Base-by-base conservation (phyloP, 139 green algal genomes). In the Chloropicon primus region DNA sequence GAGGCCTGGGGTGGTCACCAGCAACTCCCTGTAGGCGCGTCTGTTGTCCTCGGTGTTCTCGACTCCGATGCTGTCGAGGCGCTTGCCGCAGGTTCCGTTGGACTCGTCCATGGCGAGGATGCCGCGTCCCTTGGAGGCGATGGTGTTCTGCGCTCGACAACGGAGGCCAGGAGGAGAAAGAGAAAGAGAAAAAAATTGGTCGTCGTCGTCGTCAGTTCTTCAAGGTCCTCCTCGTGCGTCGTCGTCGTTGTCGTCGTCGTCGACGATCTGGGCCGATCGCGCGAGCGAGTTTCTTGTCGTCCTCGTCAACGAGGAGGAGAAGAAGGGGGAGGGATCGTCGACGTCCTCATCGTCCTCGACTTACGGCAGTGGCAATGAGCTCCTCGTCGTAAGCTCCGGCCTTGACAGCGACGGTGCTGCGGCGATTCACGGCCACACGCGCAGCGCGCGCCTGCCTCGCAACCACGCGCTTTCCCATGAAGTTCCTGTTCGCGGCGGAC, bases 31-130 rank as follows among this genome's bases (percentile, higher is more conserved):
- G 87, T 89, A 96, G 28, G 82, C 86, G 21, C 90, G 80, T 74
- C 96, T 90, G 93, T 98, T 98, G 77, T 93, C 90, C 91, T 97
- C 95, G 73, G 94, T 99, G 93, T 99, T 99, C 85, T 98, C 93
- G 54, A 99, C 86, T 80, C 91, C 94, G 74, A 99, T 96, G 80
- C 89, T 94, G 77, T 97, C 93, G 79, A 99, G 90, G 76, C 95
- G 90, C 91, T 94, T 97, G 80, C 90, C 93, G 85, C 90, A 94
- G 80, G 95, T 99, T 83, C 90, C 96, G 87, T 98, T 98, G 84
- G 95, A 99, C 92, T 99, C 96, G 79, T 99, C 96, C 23, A 96
- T 96, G 74, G 94, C 95, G 76, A 98, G 86, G 77, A 99, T 97
- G 80, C 95, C 95, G 53, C 87, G 89, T 80, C 94, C 94, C 17